Evolutionary conservation across 805 yeast species (phyloP).

Genomic region (Sugiyamaella boreocaroliniensis): DNA sequence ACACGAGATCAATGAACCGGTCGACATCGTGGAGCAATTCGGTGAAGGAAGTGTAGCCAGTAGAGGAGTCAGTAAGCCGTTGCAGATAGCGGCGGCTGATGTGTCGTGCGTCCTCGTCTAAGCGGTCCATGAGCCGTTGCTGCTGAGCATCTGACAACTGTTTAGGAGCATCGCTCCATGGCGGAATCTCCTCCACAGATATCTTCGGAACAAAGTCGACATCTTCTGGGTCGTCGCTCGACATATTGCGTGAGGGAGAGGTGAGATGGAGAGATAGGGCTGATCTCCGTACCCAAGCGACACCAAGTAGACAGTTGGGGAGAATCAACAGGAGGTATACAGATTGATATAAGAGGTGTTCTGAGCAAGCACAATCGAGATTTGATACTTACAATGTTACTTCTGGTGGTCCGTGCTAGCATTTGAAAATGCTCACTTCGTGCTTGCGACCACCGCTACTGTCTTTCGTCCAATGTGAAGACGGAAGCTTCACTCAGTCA

Average conservation of each 20-base stretch:
- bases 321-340: no score
- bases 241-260: not conserved
- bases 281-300: no score
- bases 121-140: constrained; percentile 14
- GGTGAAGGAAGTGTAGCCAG: constrained; percentile 17
- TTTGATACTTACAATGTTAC: no score
- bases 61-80: constrained; percentile 9
- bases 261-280: no score
- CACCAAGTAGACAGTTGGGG: no score
- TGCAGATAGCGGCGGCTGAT: constrained; percentile 23
- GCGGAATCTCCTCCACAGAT: not conserved
- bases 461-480: no score
- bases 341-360: no score
- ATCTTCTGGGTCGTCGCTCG: constrained; percentile 2
- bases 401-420: no score
- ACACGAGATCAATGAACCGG: constrained; percentile 47
- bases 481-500: no score
- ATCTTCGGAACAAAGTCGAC: not conserved
- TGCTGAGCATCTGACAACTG: constrained; percentile 17
- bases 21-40: constrained; percentile 36
- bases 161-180: not conserved
- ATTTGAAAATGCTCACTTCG: no score
- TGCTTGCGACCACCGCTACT: no score
- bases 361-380: no score
- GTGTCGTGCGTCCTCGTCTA: constrained; percentile 21